Evolutionary conservation across 2,329 filamentous ascomycete species (phyloP), one percentile per base, ranked within the genome.

Genomic region (Gaeumannomyces tritici): DNA sequence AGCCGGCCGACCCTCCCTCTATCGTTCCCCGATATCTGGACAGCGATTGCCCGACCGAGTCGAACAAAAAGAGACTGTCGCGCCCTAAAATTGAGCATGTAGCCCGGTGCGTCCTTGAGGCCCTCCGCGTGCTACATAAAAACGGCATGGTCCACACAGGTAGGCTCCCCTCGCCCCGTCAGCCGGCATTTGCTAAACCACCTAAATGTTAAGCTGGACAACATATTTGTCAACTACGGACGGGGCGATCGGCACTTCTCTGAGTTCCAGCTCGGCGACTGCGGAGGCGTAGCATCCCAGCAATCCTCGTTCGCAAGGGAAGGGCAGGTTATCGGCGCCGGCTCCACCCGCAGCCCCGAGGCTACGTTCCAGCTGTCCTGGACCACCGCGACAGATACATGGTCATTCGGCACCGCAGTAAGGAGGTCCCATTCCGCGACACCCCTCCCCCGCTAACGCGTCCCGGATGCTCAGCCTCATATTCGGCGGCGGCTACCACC

Each of bases 11-110:
- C 33, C 68, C 67, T 24, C 65, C 65, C 18, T 67, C 66, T 2
- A 70, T 70, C 55, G 62, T 70, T 58, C 65, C 67, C 13, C 18
- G 60, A 21, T 61, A 70, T 57, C 57, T 70, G 24, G 68, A 72
- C 55, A 66, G 65, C 63, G 67, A 70, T 27, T 31, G 70, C 7
- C 60, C 67, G 4, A 65, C 62, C 31, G 69, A 69, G 63, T 72
- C 69, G 2, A 67, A 66, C 62, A 64, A 62, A 31, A 68, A 69
- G 64, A 61, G 65, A 33, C 63, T 69, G 56, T 62, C 67, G 11
- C 65, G 69, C 6, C 63, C 65, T 9, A 69, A 71, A 61, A 70
- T 71, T 63, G 70, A 70, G 60, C 64, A 68, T 42, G 67, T 70
- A 3, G 66, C 69, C 2, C 64, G 54, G 55, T 59, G 64, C 60